Evolutionary conservation across 2,329 filamentous ascomycete genomes (phyloP).

Genomic region (Ophiostoma sp.): DNA sequence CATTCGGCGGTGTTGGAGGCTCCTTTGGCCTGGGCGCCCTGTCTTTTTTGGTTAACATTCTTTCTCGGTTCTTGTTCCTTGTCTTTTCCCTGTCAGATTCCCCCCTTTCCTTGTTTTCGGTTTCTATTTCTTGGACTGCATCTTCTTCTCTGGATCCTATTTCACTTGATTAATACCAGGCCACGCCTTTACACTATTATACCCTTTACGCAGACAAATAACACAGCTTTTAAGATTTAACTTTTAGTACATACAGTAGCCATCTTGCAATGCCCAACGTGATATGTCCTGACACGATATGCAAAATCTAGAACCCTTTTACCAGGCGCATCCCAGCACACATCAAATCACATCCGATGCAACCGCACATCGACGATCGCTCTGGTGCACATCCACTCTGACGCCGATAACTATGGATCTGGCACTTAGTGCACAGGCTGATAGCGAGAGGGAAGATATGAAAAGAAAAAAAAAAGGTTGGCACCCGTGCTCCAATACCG

Average conservation of each 20-base stretch:
- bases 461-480: neutral
- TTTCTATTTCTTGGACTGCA: neutral
- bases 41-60: neutral
- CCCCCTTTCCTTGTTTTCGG: neutral
- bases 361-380: slow-evolving; percentile 11
- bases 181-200: neutral
- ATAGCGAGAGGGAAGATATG: neutral
- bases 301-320: neutral
- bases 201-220: neutral
- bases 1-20: slow-evolving; percentile 2
- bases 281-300: neutral
- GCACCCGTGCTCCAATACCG: neutral
- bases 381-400: neutral
- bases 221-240: neutral
- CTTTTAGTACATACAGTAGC: neutral
- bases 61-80: neutral
- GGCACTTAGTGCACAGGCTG: neutral
- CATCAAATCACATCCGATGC: neutral
- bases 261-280: neutral
- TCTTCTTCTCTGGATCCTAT: neutral
- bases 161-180: neutral
- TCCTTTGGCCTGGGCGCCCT: neutral
- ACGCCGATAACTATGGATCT: neutral
- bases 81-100: neutral
- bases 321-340: neutral